Evolutionary conservation across 208 protist species (phyloP).

Genomic region (Naegleria lovaniensis): DNA sequence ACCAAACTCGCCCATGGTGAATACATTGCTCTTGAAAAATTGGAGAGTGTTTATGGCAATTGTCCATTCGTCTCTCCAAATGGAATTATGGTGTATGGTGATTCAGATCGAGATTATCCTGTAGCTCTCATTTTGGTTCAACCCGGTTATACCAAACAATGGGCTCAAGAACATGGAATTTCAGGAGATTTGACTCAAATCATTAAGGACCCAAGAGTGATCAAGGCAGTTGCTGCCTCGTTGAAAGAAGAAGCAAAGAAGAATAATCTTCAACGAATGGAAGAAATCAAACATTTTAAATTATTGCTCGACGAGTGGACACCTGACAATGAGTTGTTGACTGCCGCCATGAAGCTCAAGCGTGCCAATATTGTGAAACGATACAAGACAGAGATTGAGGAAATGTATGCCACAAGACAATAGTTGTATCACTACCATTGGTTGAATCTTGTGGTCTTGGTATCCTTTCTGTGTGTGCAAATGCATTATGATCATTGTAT

Average conservation of each 20-base stretch:
- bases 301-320: not conserved
- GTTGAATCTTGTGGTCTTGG: no score
- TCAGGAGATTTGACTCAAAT: not conserved
- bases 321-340: conserved; percentile 6
- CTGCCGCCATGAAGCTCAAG: conserved; percentile 5
- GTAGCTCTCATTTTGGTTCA: not conserved
- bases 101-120: not conserved
- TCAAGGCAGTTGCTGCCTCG: not conserved
- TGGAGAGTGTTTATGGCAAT: conserved; percentile 24
- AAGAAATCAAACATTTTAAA: not conserved
- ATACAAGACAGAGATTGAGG: not conserved
- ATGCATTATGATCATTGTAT: no score
- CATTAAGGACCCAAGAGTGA: not conserved
- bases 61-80: not conserved
- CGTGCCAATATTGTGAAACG: not conserved
- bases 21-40: conserved; percentile 37
- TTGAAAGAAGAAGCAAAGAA: not conserved
- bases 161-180: not conserved
- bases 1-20: conserved; percentile 41
- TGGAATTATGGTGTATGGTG: conserved; percentile 18
- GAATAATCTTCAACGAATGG: not conserved
- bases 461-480: no score
- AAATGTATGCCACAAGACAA: not conserved
- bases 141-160: not conserved
- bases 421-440: not conserved